A percentile compares a stretch with the other conserved stretches of the same genome.
phyloP scores from a whole-genome alignment of 139 green algal genomes.

The Ettlia oleoabundans region DNA sequence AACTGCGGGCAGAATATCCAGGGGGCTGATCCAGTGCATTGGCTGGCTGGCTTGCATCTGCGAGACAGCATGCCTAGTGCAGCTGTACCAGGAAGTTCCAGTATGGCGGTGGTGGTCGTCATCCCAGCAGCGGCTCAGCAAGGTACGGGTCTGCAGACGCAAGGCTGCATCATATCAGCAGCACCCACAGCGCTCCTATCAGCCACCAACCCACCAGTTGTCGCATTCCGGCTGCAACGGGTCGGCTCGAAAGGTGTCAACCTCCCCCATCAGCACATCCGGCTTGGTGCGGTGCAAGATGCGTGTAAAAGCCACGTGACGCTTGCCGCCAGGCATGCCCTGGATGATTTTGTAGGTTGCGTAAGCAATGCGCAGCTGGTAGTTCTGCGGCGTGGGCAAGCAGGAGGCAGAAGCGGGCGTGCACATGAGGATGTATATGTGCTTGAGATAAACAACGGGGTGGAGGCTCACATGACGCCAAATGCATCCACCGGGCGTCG shows the following conservation, averaged over 20 bases:
- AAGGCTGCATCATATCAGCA: background rate
- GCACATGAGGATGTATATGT: too few relatives aligned
- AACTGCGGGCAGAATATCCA: too few relatives aligned
- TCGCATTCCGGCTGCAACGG: constrained; percentile 66
- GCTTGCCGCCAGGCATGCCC: constrained; percentile 76
- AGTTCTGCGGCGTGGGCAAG: constrained; percentile 59
- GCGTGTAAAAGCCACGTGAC: constrained; percentile 79
- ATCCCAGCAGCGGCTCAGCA: too few relatives aligned
- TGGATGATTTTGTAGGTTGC: constrained; percentile 78
- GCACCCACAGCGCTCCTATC: too few relatives aligned
- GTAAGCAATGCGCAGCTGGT: constrained; percentile 59
- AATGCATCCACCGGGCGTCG: background rate
- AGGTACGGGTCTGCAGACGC: too few relatives aligned
- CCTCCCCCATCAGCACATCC: constrained; percentile 61
- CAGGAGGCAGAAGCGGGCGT: background rate
- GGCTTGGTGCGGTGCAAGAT: constrained; percentile 79
- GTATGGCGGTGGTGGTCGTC: too few relatives aligned
- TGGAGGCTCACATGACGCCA: background rate
- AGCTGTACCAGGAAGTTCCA: too few relatives aligned
- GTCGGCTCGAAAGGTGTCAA: constrained; percentile 60
- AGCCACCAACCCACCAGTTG: too few relatives aligned
- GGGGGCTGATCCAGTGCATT: too few relatives aligned
- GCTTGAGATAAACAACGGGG: background rate
- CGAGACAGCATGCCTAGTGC: too few relatives aligned
- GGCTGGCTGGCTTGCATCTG: too few relatives aligned